Evolutionary conservation across 176 grass and related monocot genomes (phyloP).

Genomic region (Triticum dicoccoides): DNA sequence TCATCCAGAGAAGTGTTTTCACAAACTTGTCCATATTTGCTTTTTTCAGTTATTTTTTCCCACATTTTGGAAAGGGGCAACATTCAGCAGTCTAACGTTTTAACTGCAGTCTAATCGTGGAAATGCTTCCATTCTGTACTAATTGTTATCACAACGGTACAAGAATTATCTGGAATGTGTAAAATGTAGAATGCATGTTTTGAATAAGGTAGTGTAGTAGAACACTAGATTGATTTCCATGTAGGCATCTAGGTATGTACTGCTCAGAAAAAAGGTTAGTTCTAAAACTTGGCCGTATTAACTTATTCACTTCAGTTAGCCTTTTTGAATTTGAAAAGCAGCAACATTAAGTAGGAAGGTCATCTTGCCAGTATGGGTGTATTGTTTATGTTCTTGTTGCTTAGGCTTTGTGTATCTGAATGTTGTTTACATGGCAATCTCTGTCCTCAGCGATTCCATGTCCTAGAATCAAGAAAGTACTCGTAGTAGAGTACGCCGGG

Average conservation of each 20-base stretch:
- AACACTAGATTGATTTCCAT: neutral
- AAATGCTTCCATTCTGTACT: neutral
- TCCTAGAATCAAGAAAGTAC: neutral
- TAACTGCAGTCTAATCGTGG: neutral
- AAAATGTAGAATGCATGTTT: neutral
- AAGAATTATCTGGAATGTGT: neutral
- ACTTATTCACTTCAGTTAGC: neutral
- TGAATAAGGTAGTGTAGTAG: neutral
- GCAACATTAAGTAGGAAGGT: neutral
- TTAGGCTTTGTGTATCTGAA: neutral
- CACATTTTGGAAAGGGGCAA: neutral
- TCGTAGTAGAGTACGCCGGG: no score
- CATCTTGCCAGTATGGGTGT: neutral
- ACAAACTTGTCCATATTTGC: neutral
- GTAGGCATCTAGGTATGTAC: neutral
- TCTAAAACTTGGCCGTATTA: neutral
- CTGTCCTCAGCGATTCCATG: neutral
- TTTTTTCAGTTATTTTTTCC: neutral
- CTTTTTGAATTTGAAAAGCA: neutral
- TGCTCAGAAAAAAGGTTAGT: neutral
- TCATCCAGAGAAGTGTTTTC: neutral
- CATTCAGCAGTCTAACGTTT: neutral
- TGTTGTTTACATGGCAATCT: neutral
- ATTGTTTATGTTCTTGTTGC: neutral
- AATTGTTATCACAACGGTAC: neutral